Conservation (phyloP, 2,329 filamentous ascomycete species). For the Pseudopyricularia cyperi region DNA sequence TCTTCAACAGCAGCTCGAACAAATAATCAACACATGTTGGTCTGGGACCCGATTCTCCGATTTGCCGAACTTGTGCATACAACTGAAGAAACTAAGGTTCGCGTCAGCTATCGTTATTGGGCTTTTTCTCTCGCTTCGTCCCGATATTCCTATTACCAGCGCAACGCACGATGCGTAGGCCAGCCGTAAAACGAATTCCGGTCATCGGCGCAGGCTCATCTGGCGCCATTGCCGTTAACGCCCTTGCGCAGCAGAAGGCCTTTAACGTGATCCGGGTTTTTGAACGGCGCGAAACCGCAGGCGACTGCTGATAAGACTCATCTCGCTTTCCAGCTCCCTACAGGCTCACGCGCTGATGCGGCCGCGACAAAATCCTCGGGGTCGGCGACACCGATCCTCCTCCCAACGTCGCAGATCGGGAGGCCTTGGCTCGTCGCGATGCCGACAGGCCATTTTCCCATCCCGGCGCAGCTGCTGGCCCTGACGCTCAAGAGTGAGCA, state of each 20-base stretch:
- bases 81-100: too few relatives aligned
- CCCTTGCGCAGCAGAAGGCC: constrained; percentile 23
- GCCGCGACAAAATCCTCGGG: constrained; percentile 17
- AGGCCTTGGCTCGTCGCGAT: constrained; percentile 28
- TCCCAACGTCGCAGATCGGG: constrained; percentile 15
- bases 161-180: not conserved
- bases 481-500: constrained; percentile 23
- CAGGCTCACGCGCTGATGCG: not conserved
- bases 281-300: constrained; percentile 26
- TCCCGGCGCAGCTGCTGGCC: constrained; percentile 33
- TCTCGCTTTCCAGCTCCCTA: too few relatives aligned
- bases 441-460: constrained; percentile 29
- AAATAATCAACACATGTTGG: too few relatives aligned
- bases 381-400: constrained; percentile 34
- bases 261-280: constrained; percentile 28
- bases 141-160: too few relatives aligned
- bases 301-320: constrained; percentile 28
- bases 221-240: constrained; percentile 14
- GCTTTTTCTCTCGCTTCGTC: too few relatives aligned
- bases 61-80: too few relatives aligned
- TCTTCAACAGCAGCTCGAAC: too few relatives aligned
- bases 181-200: constrained; percentile 17
- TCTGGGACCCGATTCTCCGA: too few relatives aligned
- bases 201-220: constrained; percentile 29
- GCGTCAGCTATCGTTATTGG: too few relatives aligned